Percentiles rank a stretch among this genome's conserved stretches.
Evolutionary conservation across 805 yeast species (phyloP).

Genomic region (Hermanozyma aechmeae): DNA sequence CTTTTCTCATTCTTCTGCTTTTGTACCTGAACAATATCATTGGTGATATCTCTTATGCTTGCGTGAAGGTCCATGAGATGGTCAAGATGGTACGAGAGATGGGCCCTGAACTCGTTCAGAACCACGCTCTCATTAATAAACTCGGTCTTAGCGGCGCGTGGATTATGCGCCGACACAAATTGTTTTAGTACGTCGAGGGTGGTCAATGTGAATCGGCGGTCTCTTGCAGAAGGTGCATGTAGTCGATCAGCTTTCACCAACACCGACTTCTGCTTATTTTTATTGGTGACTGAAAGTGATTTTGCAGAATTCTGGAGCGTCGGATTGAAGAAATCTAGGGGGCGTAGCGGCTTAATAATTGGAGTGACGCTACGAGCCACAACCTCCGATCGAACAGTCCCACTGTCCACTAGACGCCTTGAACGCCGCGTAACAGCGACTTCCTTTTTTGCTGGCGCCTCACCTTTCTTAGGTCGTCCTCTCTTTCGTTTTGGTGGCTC

Average conservation of each 20-base stretch:
- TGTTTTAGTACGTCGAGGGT: conserved; percentile 30
- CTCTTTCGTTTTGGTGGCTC: conserved; percentile 6
- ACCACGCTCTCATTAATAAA: conserved; percentile 13
- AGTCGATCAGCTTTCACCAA: conserved; percentile 21
- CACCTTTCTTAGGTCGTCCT: conserved; percentile 9
- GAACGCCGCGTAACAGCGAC: conserved; percentile 8
- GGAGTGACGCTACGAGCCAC: too few relatives aligned
- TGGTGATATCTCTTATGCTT: conserved; percentile 20
- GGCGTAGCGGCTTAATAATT: too few relatives aligned
- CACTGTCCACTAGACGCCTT: conserved; percentile 7
- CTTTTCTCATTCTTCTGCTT: conserved; percentile 23
- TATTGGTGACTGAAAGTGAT: too few relatives aligned
- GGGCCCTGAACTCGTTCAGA: conserved; percentile 23
- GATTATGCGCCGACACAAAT: conserved; percentile 19
- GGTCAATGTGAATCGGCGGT: conserved; percentile 17
- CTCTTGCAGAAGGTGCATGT: conserved; percentile 12
- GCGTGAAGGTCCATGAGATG: conserved; percentile 26
- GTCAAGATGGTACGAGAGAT: conserved; percentile 17
- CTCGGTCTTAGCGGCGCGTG: conserved; percentile 8
- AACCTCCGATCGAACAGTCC: too few relatives aligned
- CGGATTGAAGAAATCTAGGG: too few relatives aligned
- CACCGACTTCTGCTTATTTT: conserved; percentile 20
- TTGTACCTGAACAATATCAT: conserved; percentile 20
- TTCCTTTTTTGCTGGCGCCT: conserved; percentile 4
- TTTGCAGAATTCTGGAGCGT: too few relatives aligned